These are phyloP conservation scores for Gloeostereum incarnatum DNA, from an alignment of 768 basidiomycete genomes.

Conservation along the genomic window DNA sequence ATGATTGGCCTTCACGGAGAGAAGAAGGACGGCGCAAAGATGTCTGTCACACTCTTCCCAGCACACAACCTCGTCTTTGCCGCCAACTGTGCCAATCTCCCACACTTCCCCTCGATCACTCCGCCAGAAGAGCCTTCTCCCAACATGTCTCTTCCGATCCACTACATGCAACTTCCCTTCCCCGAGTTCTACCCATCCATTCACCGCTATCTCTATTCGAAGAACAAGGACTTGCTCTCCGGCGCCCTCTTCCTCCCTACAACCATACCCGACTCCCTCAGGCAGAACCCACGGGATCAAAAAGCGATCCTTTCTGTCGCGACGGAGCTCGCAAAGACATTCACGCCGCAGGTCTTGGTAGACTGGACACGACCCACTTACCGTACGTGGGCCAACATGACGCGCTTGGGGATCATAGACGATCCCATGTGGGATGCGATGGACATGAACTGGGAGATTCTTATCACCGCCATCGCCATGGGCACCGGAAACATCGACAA, in stretches of 20 bases:
- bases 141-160: conserved; percentile 45
- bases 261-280: conserved; percentile 29
- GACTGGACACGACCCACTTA: too few species aligned
- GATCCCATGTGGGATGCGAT: conserved; percentile 57
- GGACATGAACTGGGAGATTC: conserved; percentile 58
- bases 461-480: conserved; percentile 51
- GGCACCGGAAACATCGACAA: conserved; percentile 37
- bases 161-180: conserved; percentile 52
- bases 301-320: conserved; percentile 18
- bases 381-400: conserved; percentile 69
- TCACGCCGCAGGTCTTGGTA: too few species aligned
- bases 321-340: conserved; percentile 25
- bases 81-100: conserved; percentile 57
- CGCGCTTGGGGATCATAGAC: conserved; percentile 61
- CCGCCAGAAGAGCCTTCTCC: conserved; percentile 18
- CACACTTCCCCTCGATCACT: conserved; percentile 29
- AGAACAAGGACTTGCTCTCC: conserved; percentile 40
- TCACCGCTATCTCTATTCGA: conserved; percentile 59
- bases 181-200: conserved; percentile 53
- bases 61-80: conserved; percentile 65
- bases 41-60: conserved; percentile 42
- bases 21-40: conserved; percentile 11
- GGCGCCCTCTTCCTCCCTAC: conserved; percentile 49
- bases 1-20: conserved; percentile 36
- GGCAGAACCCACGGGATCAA: conserved; percentile 16